A percentile compares a stretch with the other conserved stretches of the same genome.
These are phyloP conservation scores for Blastobotrys aristatus DNA, from an alignment of 1,139 yeast genomes.

Conservation along the genomic window DNA sequence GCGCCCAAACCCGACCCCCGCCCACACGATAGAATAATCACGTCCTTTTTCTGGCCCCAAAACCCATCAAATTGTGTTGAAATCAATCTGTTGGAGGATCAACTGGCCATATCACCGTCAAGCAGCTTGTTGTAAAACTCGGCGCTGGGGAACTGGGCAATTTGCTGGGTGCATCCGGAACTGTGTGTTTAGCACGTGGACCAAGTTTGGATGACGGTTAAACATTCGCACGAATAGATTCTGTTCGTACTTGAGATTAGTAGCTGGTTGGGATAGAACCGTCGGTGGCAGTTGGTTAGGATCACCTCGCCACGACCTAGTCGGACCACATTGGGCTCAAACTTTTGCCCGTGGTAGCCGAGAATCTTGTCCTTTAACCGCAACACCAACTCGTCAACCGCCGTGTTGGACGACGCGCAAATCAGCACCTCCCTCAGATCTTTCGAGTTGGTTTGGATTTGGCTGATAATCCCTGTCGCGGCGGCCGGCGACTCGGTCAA, in stretches of 20 bases:
- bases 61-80: conserved; percentile 96
- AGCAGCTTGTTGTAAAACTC: conserved; percentile 72
- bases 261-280: conserved; percentile 87
- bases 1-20: conserved; percentile 86
- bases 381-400: conserved; percentile 92
- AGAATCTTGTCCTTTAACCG: conserved; percentile 73
- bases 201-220: conserved; percentile 52
- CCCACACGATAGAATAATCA: conserved; percentile 90
- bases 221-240: conserved; percentile 95
- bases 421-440: conserved; percentile 58
- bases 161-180: conserved; percentile 98
- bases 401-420: conserved; percentile 99
- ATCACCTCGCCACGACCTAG: conserved; percentile 91
- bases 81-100: conserved; percentile 66
- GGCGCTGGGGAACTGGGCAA: conserved; percentile 77
- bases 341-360: conserved; percentile 48
- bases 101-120: conserved; percentile 58
- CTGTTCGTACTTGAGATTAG: conserved; percentile 76
- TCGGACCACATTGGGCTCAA: conserved; percentile 74
- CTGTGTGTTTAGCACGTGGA: conserved; percentile 82
- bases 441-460: conserved; percentile 11
- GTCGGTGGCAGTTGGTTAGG: conserved; percentile 99
- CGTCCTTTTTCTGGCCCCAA: conserved; percentile 97
- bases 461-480: conserved; percentile 32
- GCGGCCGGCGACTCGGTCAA: conserved; percentile 43